Conservation (phyloP, 805 yeast species). For the Wickerhamiella sorbophila region DNA sequence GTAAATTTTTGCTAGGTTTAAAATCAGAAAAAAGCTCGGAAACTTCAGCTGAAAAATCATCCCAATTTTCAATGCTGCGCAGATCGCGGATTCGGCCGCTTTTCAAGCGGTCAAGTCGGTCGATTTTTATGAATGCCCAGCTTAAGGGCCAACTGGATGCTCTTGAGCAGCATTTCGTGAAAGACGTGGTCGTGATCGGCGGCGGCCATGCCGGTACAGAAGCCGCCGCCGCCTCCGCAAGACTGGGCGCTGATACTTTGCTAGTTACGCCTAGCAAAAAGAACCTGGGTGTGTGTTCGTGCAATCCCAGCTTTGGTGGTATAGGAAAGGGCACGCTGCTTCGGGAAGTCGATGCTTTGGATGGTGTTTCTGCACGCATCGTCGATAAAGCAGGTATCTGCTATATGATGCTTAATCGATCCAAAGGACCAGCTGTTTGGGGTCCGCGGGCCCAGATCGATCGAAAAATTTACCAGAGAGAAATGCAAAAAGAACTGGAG, state of each 20-base stretch:
- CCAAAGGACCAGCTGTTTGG: conserved; percentile 95
- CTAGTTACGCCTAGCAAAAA: conserved; percentile 61
- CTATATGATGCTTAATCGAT: conserved; percentile 68
- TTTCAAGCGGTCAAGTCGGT: no score
- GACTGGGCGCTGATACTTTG: conserved; percentile 58
- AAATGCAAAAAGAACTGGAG: conserved; percentile 59
- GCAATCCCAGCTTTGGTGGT: conserved; percentile 98
- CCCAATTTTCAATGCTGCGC: no score
- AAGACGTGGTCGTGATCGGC: conserved; percentile 77
- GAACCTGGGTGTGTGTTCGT: conserved; percentile 86
- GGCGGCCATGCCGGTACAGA: conserved; percentile 99
- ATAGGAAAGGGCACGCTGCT: conserved; percentile 91
- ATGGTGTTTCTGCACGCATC: conserved; percentile 77
- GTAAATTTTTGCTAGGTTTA: no score
- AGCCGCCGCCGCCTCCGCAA: conserved; percentile 86
- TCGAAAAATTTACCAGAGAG: conserved; percentile 55
- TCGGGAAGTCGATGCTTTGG: conserved; percentile 90
- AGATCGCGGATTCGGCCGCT: no score
- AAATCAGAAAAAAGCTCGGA: no score
- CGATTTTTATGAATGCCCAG: conserved; percentile 10
- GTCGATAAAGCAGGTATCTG: conserved; percentile 90
- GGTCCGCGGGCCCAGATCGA: conserved; percentile 97
- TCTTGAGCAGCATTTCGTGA: neutral
- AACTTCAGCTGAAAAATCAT: no score
- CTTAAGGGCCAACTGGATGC: conserved; percentile 3